These are phyloP conservation scores for Emiliania huxleyi DNA, from an alignment of 78 protist species.

Conservation along the genomic window DNA sequence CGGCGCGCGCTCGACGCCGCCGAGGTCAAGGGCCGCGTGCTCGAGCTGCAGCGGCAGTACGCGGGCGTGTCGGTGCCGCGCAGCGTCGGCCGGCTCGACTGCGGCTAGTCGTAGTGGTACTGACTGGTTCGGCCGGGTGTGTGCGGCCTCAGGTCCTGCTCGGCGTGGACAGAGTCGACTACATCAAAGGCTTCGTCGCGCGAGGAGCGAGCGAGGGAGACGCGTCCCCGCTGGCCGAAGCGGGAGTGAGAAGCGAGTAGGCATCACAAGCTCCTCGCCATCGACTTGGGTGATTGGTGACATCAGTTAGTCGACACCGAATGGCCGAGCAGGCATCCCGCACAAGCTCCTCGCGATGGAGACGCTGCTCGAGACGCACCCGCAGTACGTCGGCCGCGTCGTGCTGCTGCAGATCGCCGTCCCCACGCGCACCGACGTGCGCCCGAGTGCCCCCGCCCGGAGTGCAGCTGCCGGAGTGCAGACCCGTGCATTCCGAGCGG, in stretches of 20 bases:
- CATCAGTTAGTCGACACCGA: not conserved
- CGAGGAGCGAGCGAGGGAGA: too few species aligned
- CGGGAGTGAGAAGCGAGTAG: too few species aligned
- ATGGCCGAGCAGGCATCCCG: constrained; percentile 60
- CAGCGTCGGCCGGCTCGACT: constrained; percentile 83
- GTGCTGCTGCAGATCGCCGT: constrained; percentile 59
- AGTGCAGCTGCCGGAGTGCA: too few species aligned
- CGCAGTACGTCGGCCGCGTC: not conserved
- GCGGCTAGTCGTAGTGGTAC: too few species aligned
- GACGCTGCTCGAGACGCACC: constrained; percentile 62
- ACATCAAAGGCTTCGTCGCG: constrained; percentile 87
- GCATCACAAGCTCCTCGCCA: too few species aligned
- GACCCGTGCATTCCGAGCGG: too few species aligned
- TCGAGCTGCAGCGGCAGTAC: not conserved
- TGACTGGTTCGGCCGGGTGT: too few species aligned
- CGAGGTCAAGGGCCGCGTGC: not conserved
- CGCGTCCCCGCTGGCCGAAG: too few species aligned
- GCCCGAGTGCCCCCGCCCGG: too few species aligned
- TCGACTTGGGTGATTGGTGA: not conserved
- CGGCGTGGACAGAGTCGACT: constrained; percentile 84
- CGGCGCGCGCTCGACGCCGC: not conserved
- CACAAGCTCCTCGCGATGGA: constrained; percentile 79
- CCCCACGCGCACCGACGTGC: constrained; percentile 40
- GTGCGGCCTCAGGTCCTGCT: constrained; percentile 43
- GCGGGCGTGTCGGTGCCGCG: constrained; percentile 2